Conservation (phyloP, 331 rosid genomes). For the Phaseolus coccineus region DNA sequence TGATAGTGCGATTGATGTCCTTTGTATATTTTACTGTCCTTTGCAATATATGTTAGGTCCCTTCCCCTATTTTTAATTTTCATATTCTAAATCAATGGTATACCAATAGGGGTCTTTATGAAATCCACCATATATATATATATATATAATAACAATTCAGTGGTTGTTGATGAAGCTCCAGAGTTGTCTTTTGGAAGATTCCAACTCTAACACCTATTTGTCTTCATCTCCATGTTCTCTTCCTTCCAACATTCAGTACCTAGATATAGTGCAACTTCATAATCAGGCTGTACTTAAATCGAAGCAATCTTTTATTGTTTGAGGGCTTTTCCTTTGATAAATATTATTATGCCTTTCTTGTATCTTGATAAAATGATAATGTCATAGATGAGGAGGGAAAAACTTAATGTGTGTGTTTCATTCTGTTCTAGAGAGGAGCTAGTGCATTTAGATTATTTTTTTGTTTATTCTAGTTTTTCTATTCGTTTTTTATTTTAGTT, state of each 20-base stretch:
- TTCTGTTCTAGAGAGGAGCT: background rate
- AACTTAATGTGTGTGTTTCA: conserved; percentile 6
- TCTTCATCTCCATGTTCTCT: conserved; percentile 52
- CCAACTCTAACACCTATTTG: conserved; percentile 47
- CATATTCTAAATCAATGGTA: conserved; percentile 38
- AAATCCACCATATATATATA: background rate
- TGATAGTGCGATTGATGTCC: conserved; percentile 35
- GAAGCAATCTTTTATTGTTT: conserved; percentile 4
- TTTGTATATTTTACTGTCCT: conserved; percentile 37
- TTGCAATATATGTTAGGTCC: conserved; percentile 36
- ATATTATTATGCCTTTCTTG: background rate
- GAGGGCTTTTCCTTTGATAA: conserved; percentile 3
- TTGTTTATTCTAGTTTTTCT: conserved; percentile 1
- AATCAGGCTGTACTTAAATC: background rate
- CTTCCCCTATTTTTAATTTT: conserved; percentile 16
- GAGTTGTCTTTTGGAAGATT: conserved; percentile 53
- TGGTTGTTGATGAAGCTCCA: conserved; percentile 38
- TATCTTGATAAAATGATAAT: conserved; percentile 21
- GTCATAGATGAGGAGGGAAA: background rate
- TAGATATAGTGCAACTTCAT: conserved; percentile 37
- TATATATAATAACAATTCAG: background rate
- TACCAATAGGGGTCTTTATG: background rate
- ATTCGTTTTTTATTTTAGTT: no score
- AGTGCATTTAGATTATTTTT: conserved; percentile 12
- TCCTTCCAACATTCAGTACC: conserved; percentile 19